Base-by-base conservation (phyloP, 2,329 filamentous ascomycete species). In the Microascus cirrosus region DNA sequence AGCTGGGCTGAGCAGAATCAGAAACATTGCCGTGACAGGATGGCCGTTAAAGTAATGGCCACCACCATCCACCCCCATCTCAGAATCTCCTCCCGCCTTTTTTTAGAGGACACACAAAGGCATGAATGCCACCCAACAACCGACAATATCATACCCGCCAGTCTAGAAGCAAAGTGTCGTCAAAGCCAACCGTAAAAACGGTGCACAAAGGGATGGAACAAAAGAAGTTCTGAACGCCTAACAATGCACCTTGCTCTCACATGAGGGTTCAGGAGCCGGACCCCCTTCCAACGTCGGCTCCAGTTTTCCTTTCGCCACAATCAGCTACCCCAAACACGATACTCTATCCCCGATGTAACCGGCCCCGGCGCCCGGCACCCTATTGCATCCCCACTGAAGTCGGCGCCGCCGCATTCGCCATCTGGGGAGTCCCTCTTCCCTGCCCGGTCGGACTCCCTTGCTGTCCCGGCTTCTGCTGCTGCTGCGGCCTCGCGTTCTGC, bases 371-470 rank as follows among this genome's bases (percentile, higher is more conserved):
- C 11, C 42, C 18, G 3, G 20, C 20, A 15, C 12, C n/a, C n/a
- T 50, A 50, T 34, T 53, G 15, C 51, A 53, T 53, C 51, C 51
- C 51, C 7, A 53, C 25, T 5, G 51, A 53, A 1, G 51, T n/a
- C 7, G 55, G 55, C 18, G 55, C 32, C 7, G 55, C 20, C 25
- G 36, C 50, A 32, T 57, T 57, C 45, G 45, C 55, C 48, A 57
- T 57, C 55, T 57, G 55, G 11, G 45, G 45, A 12, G 55, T 52
- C 22, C 55, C 28, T 28, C 50, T 24, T 10, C 35, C 55, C 55
- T 51, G 39, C 15, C 51, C 50, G 51, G 54, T 58, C 24, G 34
- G 50, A 15, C 56, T 54, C 18, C 56, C 56, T n/a, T 54, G 56
- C 22, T 42, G 20, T 2, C 51, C 55, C 20, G 36, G 48, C 32